These are phyloP conservation scores for Pugionium dolabratum DNA, from an alignment of 345 rosid species.

Conservation along the genomic window DNA sequence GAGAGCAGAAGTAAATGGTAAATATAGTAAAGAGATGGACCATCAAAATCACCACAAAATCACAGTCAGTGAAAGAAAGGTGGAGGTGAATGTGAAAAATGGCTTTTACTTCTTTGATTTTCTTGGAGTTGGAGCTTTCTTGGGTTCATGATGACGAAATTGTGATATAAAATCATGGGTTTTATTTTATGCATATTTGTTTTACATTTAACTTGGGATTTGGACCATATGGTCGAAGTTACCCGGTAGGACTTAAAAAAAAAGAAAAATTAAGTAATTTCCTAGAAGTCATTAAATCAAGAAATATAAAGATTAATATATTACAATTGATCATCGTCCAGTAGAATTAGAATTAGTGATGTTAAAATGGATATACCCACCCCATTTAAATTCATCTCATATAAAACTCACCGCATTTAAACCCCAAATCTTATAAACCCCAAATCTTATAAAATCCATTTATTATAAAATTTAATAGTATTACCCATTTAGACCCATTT, in stretches of 20 bases:
- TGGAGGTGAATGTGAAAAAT: conserved; percentile 16
- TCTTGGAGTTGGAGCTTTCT: conserved; percentile 40
- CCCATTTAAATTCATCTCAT: too few species aligned
- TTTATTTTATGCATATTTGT: conserved; percentile 29
- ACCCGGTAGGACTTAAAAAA: too few species aligned
- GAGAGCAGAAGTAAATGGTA: conserved; percentile 42
- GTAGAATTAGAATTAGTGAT: background rate
- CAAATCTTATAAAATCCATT: too few species aligned
- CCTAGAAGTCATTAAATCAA: too few species aligned
- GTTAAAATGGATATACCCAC: too few species aligned
- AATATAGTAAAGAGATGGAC: conserved; percentile 41
- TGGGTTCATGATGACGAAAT: conserved; percentile 7
- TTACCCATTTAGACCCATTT: too few species aligned
- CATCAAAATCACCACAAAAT: conserved; percentile 42
- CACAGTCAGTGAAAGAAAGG: conserved; percentile 31
- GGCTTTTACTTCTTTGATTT: conserved; percentile 41
- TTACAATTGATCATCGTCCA: too few species aligned
- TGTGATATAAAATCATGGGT: conserved; percentile 23
- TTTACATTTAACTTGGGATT: conserved; percentile 14
- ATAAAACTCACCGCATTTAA: too few species aligned
- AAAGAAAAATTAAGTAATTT: too few species aligned
- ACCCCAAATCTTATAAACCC: too few species aligned
- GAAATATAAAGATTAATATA: background rate
- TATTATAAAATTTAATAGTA: too few species aligned
- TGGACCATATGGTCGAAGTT: too few species aligned